phyloP scores from a whole-genome alignment of 768 basidiomycete genomes.

The Phanerodontia chrysosporium region DNA sequence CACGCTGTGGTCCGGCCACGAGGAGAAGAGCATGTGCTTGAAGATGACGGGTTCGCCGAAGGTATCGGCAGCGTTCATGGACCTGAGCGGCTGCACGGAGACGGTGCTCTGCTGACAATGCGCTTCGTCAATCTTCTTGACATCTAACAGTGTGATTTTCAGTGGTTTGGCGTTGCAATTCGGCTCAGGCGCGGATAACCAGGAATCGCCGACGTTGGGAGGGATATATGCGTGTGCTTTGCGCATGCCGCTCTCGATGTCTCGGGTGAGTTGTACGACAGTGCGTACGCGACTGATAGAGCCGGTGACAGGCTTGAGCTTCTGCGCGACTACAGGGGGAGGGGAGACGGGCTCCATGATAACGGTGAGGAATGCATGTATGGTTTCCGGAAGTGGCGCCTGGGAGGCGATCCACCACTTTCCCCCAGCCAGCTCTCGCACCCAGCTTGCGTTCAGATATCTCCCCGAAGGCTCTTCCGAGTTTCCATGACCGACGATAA shows the following conservation, averaged over 20 bases:
- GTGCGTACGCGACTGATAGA: slow-evolving; percentile 54
- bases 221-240: slow-evolving; percentile 85
- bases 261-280: slow-evolving; percentile 77
- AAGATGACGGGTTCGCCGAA: slow-evolving; percentile 43
- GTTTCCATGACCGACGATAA: slow-evolving; percentile 39
- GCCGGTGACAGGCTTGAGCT: neutral
- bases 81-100: slow-evolving; percentile 40
- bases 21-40: slow-evolving; percentile 66
- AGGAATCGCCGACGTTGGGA: slow-evolving; percentile 44
- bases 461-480: slow-evolving; percentile 28
- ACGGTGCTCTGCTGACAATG: slow-evolving; percentile 61
- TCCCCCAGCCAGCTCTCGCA: slow-evolving; percentile 65
- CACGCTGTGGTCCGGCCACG: slow-evolving; percentile 88
- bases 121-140: slow-evolving; percentile 45
- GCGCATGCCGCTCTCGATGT: slow-evolving; percentile 60
- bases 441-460: slow-evolving; percentile 86
- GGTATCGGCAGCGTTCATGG: slow-evolving; percentile 9
- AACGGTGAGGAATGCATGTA: slow-evolving; percentile 73
- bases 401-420: slow-evolving; percentile 87
- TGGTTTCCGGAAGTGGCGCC: slow-evolving; percentile 67
- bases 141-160: slow-evolving; percentile 53
- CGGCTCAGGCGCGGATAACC: slow-evolving; percentile 41
- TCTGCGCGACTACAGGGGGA: slow-evolving; percentile 16
- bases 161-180: slow-evolving; percentile 39
- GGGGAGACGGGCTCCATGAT: slow-evolving; percentile 45